Evolutionary conservation across 2,329 filamentous ascomycete species (phyloP), one percentile per base, ranked within the genome.

Genomic region (Macroventuria anomochaeta): DNA sequence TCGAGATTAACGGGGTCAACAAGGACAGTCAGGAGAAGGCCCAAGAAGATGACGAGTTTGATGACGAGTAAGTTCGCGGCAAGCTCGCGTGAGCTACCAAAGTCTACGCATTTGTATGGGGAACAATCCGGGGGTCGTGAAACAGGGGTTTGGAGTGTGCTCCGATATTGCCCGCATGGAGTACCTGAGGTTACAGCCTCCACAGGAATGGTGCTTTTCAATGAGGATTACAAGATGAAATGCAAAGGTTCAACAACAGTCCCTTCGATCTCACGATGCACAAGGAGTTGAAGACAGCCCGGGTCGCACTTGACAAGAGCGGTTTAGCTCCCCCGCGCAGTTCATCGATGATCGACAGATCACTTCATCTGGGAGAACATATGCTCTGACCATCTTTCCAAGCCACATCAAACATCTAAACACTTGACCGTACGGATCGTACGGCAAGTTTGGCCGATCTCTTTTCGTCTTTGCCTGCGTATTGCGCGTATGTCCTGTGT

Each of bases 41-140:
- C 26, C 59, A 61, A 46, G 68, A 58, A 36, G 58, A 62, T 37
- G 61, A 59, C 33, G 46, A 54, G 39, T 54, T 49, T 41, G 46
- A 54, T 36, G 51, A 54, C 51, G 44, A 54, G 28, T 48, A 54
- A 40, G 33, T 44, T 46, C 7, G 28, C 44, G 44, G 32, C 44
- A 49, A 44, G 39, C 44, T 54, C 34, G 29, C 28, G n/a, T 49
- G 29, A 20, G 18, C 34, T 38, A 15, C 26, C 17, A 41, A 31
- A 32, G 51, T 36, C n/a, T 18, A 39, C 33, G 29, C 33, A 15
- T 31, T 36, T 6, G 26, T 18, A 23, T 32, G 44, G 23, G 11
- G 36, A 23, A 15, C 28, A 44, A n/a, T 25, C 23, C 28, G 37
- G 28, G 39, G 33, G 38, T 12, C 33, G 25, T 49, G 51, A 54